These are phyloP conservation scores for Colletotrichum sojae DNA, from an alignment of 2,329 filamentous ascomycete species.

Conservation along the genomic window DNA sequence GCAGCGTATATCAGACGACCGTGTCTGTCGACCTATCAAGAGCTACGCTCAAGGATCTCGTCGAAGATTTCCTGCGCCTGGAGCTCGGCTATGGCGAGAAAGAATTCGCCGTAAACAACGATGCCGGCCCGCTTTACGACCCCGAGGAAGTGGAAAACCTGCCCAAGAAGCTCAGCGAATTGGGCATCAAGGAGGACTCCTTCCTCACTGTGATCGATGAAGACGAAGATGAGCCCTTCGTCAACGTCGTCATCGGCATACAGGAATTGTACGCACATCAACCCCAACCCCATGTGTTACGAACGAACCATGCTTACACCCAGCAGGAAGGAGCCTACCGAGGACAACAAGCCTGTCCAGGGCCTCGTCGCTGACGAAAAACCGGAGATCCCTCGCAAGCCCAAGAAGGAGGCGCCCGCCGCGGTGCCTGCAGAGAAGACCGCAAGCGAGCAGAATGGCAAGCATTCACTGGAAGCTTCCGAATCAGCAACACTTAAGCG, in stretches of 20 bases:
- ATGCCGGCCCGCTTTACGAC: conserved; percentile 87
- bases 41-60: conserved; percentile 84
- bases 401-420: conserved; percentile 57
- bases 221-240: conserved; percentile 79
- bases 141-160: conserved; percentile 91
- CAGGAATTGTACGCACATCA: conserved; percentile 68
- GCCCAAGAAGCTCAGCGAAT: conserved; percentile 81
- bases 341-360: conserved; percentile 71
- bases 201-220: conserved; percentile 91
- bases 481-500: conserved; percentile 61
- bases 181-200: conserved; percentile 81
- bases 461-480: conserved; percentile 54
- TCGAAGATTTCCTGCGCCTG: conserved; percentile 79
- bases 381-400: conserved; percentile 67
- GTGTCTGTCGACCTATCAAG: conserved; percentile 77
- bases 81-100: conserved; percentile 82
- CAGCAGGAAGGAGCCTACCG: conserved; percentile 55
- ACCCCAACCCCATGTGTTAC: neutral
- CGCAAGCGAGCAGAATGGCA: conserved; percentile 59
- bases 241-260: conserved; percentile 84
- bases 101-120: conserved; percentile 84
- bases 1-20: conserved; percentile 79
- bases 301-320: conserved; percentile 46
- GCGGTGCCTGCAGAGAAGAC: conserved; percentile 52
- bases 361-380: conserved; percentile 58